A percentile compares a stretch with the other conserved stretches of the same genome.
These are phyloP conservation scores for Penicillium fimorum DNA, from an alignment of 495 filamentous ascomycete genomes.

Conservation along the genomic window DNA sequence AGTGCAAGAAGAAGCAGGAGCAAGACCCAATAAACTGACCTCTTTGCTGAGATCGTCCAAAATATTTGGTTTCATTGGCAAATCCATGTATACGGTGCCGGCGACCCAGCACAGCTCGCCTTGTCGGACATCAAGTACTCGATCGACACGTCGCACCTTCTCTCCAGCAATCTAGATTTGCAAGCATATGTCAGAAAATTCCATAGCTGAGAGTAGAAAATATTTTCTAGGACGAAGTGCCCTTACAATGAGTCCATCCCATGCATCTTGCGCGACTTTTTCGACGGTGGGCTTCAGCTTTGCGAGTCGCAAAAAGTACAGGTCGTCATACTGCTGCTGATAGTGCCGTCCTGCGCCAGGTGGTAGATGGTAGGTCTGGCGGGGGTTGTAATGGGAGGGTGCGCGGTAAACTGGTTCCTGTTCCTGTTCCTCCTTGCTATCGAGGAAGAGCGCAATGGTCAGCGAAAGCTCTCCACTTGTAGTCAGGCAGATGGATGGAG, in stretches of 20 bases:
- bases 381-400: slow-evolving; percentile 69
- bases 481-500: background rate
- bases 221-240: background rate
- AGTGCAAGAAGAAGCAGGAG: background rate
- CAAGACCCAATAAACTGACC: slow-evolving; percentile 46
- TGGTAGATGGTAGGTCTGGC: slow-evolving; percentile 68
- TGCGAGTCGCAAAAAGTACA: slow-evolving; percentile 91
- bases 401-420: slow-evolving; percentile 44
- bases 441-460: slow-evolving; percentile 14
- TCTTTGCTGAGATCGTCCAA: slow-evolving; percentile 93
- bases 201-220: background rate
- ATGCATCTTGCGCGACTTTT: slow-evolving; percentile 66
- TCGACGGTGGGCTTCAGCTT: slow-evolving; percentile 85
- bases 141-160: slow-evolving; percentile 67
- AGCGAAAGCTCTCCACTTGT: slow-evolving; percentile 11
- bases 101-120: slow-evolving; percentile 94
- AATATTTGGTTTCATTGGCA: slow-evolving; percentile 96
- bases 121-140: slow-evolving; percentile 93
- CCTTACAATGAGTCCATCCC: slow-evolving; percentile 67
- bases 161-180: slow-evolving; percentile 68
- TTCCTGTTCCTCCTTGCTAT: slow-evolving; percentile 43
- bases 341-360: slow-evolving; percentile 72
- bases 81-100: slow-evolving; percentile 95
- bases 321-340: slow-evolving; percentile 92
- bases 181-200: slow-evolving; percentile 2